phyloP scores from a whole-genome alignment of 2,329 filamentous ascomycete genomes.

The Knoxdaviesia proteae region DNA sequence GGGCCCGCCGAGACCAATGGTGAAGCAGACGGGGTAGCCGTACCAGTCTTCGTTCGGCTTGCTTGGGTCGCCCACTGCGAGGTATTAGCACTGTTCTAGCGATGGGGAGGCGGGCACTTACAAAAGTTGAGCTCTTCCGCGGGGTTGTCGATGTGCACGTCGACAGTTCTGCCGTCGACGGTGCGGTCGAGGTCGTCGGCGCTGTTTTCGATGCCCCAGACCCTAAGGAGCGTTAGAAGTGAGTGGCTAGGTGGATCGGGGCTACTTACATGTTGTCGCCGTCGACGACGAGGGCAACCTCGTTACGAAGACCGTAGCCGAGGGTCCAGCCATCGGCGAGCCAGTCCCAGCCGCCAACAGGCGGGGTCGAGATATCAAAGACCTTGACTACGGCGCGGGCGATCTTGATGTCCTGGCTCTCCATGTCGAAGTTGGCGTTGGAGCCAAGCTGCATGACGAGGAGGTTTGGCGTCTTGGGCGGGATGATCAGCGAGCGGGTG shows the following conservation, averaged over 20 bases:
- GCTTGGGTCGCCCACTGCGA: conserved; percentile 11
- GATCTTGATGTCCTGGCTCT: conserved; percentile 11
- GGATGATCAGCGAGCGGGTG: conserved; percentile 16
- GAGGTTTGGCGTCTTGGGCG: conserved; percentile 15
- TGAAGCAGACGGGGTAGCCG: conserved; percentile 41
- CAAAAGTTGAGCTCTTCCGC: conserved; percentile 46
- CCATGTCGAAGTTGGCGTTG: conserved; percentile 17
- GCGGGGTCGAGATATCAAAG: conserved; percentile 17
- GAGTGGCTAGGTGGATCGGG: neutral
- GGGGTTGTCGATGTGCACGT: conserved; percentile 39
- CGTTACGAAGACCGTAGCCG: conserved; percentile 32
- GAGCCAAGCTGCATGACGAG: conserved; percentile 18
- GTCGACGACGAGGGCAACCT: conserved; percentile 36
- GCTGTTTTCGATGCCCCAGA: conserved; percentile 30
- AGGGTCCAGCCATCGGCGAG: conserved; percentile 17
- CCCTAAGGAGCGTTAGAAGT: conserved; percentile 5
- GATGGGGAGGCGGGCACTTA: conserved; percentile 5
- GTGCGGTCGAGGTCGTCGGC: conserved; percentile 30
- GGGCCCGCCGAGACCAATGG: conserved; percentile 25
- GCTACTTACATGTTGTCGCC: conserved; percentile 9
- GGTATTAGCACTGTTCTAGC: neutral
- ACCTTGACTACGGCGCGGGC: conserved; percentile 20
- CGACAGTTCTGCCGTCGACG: conserved; percentile 19
- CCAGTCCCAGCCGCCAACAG: conserved; percentile 15
- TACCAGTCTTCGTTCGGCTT: conserved; percentile 16